Conservation (phyloP, 106 monocot species). For the Allium cepa region DNA sequence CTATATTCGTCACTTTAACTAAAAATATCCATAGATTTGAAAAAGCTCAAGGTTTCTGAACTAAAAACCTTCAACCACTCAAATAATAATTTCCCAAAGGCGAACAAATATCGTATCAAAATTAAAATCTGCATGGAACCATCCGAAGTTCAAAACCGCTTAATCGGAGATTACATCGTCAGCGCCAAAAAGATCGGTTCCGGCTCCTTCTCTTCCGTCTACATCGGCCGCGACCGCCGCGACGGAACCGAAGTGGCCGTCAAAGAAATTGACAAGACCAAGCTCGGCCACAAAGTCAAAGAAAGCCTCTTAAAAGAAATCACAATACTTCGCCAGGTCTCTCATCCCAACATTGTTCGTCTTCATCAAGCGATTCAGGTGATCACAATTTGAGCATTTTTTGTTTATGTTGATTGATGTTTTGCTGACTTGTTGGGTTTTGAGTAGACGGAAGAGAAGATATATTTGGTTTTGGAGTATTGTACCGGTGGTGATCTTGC, state of each 20-base stretch:
- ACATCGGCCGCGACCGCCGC: conserved; percentile 15
- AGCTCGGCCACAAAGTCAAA: conserved; percentile 5
- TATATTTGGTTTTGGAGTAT: conserved; percentile 23
- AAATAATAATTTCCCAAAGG: background rate
- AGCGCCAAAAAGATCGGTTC: conserved; percentile 15
- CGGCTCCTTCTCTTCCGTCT: conserved; percentile 27
- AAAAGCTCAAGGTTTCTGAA: background rate
- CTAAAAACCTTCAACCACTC: background rate
- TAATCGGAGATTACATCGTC: conserved; percentile 50
- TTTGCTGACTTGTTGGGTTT: background rate
- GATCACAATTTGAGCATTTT: background rate
- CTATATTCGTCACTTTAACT: too few relatives aligned
- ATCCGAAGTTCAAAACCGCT: conserved; percentile 3
- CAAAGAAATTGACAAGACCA: conserved; percentile 23
- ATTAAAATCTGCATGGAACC: background rate
- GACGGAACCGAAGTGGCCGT: conserved; percentile 23
- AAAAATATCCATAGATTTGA: too few relatives aligned
- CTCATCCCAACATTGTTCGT: conserved; percentile 25
- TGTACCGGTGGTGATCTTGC: conserved; percentile 28
- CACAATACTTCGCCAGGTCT: conserved; percentile 20
- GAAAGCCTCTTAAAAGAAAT: conserved; percentile 24
- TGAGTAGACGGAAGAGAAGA: conserved; percentile 17
- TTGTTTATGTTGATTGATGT: background rate
- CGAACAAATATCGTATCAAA: background rate
- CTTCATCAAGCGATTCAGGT: conserved; percentile 23